Conservation (phyloP, 1,284 basidiomycete species). For the Pseudozyma tsukubaensis region DNA sequence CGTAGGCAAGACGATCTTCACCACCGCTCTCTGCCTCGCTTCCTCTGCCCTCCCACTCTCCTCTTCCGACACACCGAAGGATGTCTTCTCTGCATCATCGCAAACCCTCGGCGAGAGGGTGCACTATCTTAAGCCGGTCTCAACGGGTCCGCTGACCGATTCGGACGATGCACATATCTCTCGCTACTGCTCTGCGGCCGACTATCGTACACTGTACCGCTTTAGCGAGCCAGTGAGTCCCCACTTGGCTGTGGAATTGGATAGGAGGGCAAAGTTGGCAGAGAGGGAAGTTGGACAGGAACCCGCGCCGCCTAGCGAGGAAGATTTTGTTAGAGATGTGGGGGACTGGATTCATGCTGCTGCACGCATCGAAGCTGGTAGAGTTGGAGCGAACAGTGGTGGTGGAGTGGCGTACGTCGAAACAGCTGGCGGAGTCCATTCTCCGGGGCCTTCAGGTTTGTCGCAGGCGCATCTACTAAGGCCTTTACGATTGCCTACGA, state of each 20-base stretch:
- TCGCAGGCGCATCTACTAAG: conserved; percentile 75
- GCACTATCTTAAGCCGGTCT: conserved; percentile 67
- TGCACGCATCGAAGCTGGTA: conserved; percentile 63
- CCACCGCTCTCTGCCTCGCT: conserved; percentile 65
- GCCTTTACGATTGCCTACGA: conserved; percentile 82
- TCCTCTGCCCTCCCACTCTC: conserved; percentile 44
- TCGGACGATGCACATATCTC: conserved; percentile 59
- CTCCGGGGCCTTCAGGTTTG: conserved; percentile 85
- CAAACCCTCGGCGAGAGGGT: conserved; percentile 46
- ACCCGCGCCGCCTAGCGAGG: conserved; percentile 70
- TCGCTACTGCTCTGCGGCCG: conserved; percentile 46
- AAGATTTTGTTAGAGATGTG: conserved; percentile 78
- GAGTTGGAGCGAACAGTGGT: conserved; percentile 69
- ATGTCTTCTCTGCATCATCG: conserved; percentile 29
- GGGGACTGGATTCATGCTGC: conserved; percentile 75
- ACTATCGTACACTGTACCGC: conserved; percentile 81
- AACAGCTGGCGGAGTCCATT: conserved; percentile 95
- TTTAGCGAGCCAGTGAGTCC: conserved; percentile 92
- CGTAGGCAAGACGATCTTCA: conserved; percentile 68
- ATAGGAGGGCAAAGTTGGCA: conserved; percentile 69
- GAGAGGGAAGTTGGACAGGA: conserved; percentile 27
- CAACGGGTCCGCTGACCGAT: conserved; percentile 56
- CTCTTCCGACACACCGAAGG: conserved; percentile 5
- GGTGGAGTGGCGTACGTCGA: conserved; percentile 80
- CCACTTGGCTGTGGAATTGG: conserved; percentile 83